Evolutionary conservation across 352 stramenopile genomes (phyloP), one percentile per base, ranked within the genome.

Genomic region (Phytopythium helicoides): DNA sequence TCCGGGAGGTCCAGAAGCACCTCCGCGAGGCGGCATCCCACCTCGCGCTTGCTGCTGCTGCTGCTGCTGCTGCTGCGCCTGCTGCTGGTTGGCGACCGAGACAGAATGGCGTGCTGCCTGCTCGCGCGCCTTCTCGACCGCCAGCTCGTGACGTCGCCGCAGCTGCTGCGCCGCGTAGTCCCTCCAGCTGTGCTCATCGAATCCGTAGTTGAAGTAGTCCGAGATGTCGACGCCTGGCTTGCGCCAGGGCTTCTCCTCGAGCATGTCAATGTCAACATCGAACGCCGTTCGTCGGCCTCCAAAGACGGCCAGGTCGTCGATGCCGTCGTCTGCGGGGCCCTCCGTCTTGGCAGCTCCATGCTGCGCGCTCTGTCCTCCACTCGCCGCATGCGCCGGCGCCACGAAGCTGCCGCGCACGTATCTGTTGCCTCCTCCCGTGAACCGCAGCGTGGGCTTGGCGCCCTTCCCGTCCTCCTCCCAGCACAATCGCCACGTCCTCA

Each of bases 161-260:
- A 96, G 60, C 49, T 97, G 88, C 21, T 80, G 75, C 35, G 75
- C 70, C 14, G 83, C 87, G 33, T 97, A 97, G 25, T 93, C 83
- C 62, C 88, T 62, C 52, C 60, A 72, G 48, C 79, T 89, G 42
- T 92, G 70, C 63, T 97, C 90, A 51, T 95, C 90, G 62, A 97
- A 97, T 14, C 89, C 90, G 54, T 97, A 97, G 68, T 97, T 97
- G 53, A 97, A 97, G 61, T 96, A 97, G 69, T 97, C 89, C 16
- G 84, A 94, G 54, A 97, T 95, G 70, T 97, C 90, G 22, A 96
- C 84, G 23, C 89, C 87, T 1, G 86, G 87, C 53, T 95, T 93
- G 9, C 90, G 80, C 90, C 90, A 97, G 11, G 89, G 90, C 52
- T 94, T 82, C 58, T 97, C 89, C 42, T 97, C 89, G 18, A 97